These are phyloP conservation scores for Ustilago curta DNA, from an alignment of 1,284 basidiomycete species.

Conservation along the genomic window DNA sequence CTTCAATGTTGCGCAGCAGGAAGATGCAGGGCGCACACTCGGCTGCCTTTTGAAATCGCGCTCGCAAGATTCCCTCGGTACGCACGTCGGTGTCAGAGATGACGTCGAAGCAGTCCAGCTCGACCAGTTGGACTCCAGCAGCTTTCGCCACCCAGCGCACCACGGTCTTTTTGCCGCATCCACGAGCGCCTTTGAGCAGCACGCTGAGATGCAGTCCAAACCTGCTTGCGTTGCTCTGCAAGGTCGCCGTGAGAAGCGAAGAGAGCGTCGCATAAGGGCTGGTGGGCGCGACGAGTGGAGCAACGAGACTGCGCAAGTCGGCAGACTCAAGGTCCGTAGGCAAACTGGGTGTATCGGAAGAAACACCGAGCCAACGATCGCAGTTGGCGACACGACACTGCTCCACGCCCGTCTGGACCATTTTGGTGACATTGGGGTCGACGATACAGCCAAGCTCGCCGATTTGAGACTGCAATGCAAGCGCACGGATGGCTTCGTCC, in stretches of 20 bases:
- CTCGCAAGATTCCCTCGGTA: conserved; percentile 81
- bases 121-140: conserved; percentile 82
- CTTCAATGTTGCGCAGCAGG: conserved; percentile 85
- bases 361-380: conserved; percentile 74
- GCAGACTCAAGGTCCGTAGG: conserved; percentile 22
- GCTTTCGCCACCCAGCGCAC: conserved; percentile 75
- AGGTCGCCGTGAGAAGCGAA: conserved; percentile 59
- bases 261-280: conserved; percentile 50
- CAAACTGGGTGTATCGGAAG: conserved; percentile 62
- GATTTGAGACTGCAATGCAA: conserved; percentile 60
- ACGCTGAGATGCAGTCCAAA: conserved; percentile 70
- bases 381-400: conserved; percentile 77
- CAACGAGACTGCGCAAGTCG: conserved; percentile 20
- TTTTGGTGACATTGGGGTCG: conserved; percentile 73
- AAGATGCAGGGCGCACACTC: conserved; percentile 87
- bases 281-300: conserved; percentile 32
- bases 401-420: conserved; percentile 83
- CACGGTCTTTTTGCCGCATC: conserved; percentile 79
- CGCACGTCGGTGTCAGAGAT: conserved; percentile 83
- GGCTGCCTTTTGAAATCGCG: conserved; percentile 82
- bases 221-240: conserved; percentile 51
- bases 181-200: conserved; percentile 80
- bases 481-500: conserved; percentile 28
- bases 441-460: conserved; percentile 85
- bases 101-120: conserved; percentile 89